phyloP scores from a whole-genome alignment of 192 early-diverging fungal genomes.

The Haplosporangium gracile region DNA sequence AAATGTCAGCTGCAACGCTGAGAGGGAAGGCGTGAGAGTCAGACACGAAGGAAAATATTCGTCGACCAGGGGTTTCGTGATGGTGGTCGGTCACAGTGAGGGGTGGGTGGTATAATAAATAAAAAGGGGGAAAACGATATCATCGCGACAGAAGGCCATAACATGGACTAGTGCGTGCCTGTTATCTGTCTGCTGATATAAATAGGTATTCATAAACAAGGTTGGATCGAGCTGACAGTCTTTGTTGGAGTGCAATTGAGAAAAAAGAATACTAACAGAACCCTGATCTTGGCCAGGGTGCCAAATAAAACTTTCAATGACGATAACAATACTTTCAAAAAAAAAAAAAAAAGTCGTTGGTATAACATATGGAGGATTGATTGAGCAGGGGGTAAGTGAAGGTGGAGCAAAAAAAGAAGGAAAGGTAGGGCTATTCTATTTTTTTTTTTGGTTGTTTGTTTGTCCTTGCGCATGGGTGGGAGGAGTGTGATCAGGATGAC shows the following conservation, averaged over 20 bases:
- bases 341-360: too few relatives aligned
- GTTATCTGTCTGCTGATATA: constrained; percentile 3
- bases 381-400: background rate
- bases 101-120: background rate
- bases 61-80: background rate
- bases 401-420: background rate
- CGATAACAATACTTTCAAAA: background rate
- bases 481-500: constrained; percentile 18
- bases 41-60: background rate
- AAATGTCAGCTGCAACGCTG: constrained; percentile 5
- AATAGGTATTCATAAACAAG: background rate
- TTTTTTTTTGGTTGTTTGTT: background rate
- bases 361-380: background rate
- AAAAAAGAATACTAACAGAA: background rate
- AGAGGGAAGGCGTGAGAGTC: background rate
- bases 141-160: background rate
- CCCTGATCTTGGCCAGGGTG: background rate
- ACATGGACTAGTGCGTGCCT: background rate
- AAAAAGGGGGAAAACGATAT: constrained; percentile 7
- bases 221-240: background rate
- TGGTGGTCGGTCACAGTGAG: background rate
- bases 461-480: background rate
- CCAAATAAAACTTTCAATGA: background rate
- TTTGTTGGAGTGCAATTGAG: background rate
- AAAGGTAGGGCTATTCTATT: too few relatives aligned